Percentiles rank a stretch among this genome's conserved stretches.
phyloP scores from a whole-genome alignment of 139 green algal genomes.

The Tetraselmis chui region DNA sequence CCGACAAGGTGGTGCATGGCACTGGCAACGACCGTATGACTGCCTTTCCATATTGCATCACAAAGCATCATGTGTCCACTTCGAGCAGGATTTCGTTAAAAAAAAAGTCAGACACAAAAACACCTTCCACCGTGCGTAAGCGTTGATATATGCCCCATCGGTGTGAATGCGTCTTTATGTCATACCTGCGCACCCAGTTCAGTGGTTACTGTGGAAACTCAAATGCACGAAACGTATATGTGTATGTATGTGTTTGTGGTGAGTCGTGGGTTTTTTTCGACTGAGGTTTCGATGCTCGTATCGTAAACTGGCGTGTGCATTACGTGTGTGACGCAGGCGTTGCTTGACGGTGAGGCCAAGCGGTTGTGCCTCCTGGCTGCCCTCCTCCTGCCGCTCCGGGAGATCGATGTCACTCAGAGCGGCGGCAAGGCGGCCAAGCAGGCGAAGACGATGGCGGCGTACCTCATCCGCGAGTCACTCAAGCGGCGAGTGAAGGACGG shows the following conservation, averaged over 20 bases:
- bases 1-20: slow-evolving; percentile 13
- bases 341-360: slow-evolving; percentile 46
- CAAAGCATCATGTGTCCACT: too few species aligned
- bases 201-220: too few species aligned
- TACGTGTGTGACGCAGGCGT: slow-evolving; percentile 3
- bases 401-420: slow-evolving; percentile 6
- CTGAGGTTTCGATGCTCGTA: not conserved
- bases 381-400: slow-evolving; percentile 65
- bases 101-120: too few species aligned
- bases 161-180: too few species aligned
- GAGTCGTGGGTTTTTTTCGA: slow-evolving; percentile 4
- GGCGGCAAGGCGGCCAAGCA: slow-evolving; percentile 38
- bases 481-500: slow-evolving; percentile 67
- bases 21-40: not conserved
- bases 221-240: too few species aligned
- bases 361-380: slow-evolving; percentile 60
- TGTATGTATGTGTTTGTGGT: not conserved
- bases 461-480: slow-evolving; percentile 58
- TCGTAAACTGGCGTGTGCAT: too few species aligned
- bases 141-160: too few species aligned
- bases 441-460: not conserved
- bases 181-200: too few species aligned
- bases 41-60: too few species aligned
- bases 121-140: too few species aligned
- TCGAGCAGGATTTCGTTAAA: too few species aligned